Base-by-base conservation (phyloP, 345 rosid species). In the Ceriops tagal region DNA sequence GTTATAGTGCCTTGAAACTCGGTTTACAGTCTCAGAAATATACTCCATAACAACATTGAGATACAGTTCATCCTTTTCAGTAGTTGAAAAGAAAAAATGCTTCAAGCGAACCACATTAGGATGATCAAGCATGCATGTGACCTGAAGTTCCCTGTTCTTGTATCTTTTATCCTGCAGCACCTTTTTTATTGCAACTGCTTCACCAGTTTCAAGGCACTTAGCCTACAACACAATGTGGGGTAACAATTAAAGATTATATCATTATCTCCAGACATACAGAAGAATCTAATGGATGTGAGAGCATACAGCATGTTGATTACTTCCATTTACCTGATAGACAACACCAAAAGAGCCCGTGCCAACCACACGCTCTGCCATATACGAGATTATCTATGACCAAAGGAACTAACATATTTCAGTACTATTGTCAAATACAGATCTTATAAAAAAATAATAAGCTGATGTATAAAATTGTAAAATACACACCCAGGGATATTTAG, bases 101-200 rank as follows among this genome's bases (percentile, higher is more conserved):
- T 90, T 90, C 72, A 95, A 87, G 39, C 81, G 84, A 66, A 92
- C 90, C 49, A 86, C 90, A 69, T 95, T 95, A 47, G 96, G 93
- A 83, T 95, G 97, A 77, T 85, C 79, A 55, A 90, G 93, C 49
- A 86, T 24, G 30, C 90, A 97, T 92, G 90, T 90, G 70, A 95
- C 86, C 83, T 95, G 98, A 70, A 95, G 98, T 80, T 95, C 99
- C 71, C 99, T 87, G 67, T 95, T 95, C 82, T 95, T 95, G 88
- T 90, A 95, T 84, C 97, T 88, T 84, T 86, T 95, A 80, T 95
- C 99, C 76, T 92, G 98, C 70, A 87, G 75, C 70, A 92, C 98
- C 83, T 92, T 92, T 86, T 92, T 92, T 57, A 92, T 92, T 53
- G 98, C 98, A 71, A 92, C 95, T 51, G 87, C 75, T 74, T 90